Percentiles rank a stretch among this genome's conserved stretches.
Evolutionary conservation across 2,329 filamentous ascomycete species (phyloP).

Genomic region (Aspergillus sojae): DNA sequence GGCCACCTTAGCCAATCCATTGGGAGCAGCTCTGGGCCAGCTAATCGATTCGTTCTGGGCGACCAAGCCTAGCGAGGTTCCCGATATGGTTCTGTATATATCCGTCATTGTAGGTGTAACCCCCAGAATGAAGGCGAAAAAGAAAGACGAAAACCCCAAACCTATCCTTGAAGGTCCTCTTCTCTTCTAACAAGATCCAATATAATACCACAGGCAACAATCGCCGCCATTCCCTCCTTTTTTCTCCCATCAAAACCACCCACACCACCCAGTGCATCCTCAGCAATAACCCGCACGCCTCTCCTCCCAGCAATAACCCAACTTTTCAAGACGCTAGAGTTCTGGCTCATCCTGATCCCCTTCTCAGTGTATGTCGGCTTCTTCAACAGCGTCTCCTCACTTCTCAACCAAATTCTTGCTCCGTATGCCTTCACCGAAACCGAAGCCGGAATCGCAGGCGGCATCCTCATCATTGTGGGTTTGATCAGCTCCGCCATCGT

Average conservation of each 20-base stretch:
- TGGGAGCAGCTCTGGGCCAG: slow-evolving; percentile 87
- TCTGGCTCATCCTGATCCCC: slow-evolving; percentile 80
- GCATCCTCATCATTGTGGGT: slow-evolving; percentile 84
- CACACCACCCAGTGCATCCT: slow-evolving; percentile 72
- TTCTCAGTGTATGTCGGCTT: slow-evolving; percentile 84
- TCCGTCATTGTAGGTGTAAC: slow-evolving; percentile 70
- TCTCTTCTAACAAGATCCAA: neutral
- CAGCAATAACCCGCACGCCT: slow-evolving; percentile 58
- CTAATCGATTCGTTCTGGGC: slow-evolving; percentile 81
- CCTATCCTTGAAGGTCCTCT: neutral
- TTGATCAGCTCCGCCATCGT: slow-evolving; percentile 74
- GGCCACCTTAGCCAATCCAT: slow-evolving; percentile 81
- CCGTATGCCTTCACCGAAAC: slow-evolving; percentile 84
- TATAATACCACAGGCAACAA: slow-evolving; percentile 53
- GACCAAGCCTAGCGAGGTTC: slow-evolving; percentile 64
- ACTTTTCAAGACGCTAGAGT: slow-evolving; percentile 65
- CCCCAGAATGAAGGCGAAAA: neutral
- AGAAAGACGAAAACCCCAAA: neutral
- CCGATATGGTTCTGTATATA: slow-evolving; percentile 81
- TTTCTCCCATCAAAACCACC: slow-evolving; percentile 78
- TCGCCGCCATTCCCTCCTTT: slow-evolving; percentile 73
- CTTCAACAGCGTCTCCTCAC: slow-evolving; percentile 88
- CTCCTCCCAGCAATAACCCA: slow-evolving; percentile 56
- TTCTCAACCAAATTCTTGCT: slow-evolving; percentile 85
- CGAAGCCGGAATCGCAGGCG: slow-evolving; percentile 86